Percentiles rank a stretch among this genome's conserved stretches.
phyloP scores from a whole-genome alignment of 768 basidiomycete species.

The Imleria badia region DNA sequence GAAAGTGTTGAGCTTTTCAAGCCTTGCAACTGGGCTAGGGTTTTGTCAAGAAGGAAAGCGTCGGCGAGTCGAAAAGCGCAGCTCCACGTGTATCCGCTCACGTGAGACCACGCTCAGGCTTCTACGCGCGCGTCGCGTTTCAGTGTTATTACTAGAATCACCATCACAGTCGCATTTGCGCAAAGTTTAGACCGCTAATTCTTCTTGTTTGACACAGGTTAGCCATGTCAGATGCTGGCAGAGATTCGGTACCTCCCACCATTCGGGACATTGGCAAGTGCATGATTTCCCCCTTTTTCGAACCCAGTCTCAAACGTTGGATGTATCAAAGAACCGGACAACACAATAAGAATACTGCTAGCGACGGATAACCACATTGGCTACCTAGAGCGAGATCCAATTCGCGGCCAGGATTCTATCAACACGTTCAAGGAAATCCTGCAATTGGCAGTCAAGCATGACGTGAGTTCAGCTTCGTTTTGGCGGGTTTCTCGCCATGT shows the following conservation, averaged over 20 bases:
- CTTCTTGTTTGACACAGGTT: background rate
- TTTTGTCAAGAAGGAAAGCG: background rate
- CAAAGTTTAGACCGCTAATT: background rate
- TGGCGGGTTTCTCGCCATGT: background rate
- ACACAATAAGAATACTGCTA: constrained; percentile 80
- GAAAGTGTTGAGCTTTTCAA: background rate
- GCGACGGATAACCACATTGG: constrained; percentile 98
- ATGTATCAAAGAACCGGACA: constrained; percentile 46
- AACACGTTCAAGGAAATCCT: constrained; percentile 95
- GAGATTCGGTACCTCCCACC: constrained; percentile 30
- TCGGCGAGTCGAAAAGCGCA: constrained; percentile 6
- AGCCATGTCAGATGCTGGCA: constrained; percentile 27
- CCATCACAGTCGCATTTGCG: background rate
- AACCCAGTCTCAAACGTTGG: background rate
- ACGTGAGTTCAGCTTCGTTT: constrained; percentile 52
- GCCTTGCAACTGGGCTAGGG: background rate
- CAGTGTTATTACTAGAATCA: background rate
- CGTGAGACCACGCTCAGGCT: constrained; percentile 10
- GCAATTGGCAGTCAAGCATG: constrained; percentile 83
- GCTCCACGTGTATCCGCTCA: constrained; percentile 5
- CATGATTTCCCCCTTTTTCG: constrained; percentile 1
- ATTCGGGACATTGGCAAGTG: constrained; percentile 42
- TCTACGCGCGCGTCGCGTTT: constrained; percentile 11
- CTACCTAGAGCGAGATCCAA: constrained; percentile 90
- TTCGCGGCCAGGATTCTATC: constrained; percentile 92